A percentile compares a stretch with the other conserved stretches of the same genome.
These are phyloP conservation scores for Fraxinus angustifolia DNA, from an alignment of 305 asterid genomes.

Conservation along the genomic window DNA sequence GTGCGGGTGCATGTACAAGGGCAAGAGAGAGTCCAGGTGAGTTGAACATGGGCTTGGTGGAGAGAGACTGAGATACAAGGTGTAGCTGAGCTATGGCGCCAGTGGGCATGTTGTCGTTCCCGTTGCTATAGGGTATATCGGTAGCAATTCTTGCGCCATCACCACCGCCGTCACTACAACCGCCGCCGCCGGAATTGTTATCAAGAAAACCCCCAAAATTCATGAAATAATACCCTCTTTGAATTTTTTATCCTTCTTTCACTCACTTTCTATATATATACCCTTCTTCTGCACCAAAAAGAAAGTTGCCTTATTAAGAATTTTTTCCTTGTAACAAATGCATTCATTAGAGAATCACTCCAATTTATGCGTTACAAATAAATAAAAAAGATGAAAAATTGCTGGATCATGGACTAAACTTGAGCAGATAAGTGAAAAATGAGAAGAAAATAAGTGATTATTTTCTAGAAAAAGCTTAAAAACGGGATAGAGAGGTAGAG, in stretches of 20 bases:
- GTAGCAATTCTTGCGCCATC: constrained; percentile 49
- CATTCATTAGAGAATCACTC: neutral
- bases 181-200: constrained; percentile 41
- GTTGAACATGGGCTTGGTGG: constrained; percentile 51
- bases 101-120: constrained; percentile 39
- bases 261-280: neutral
- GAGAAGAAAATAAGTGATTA: neutral
- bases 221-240: constrained; percentile 44
- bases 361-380: neutral
- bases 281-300: neutral
- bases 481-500: neutral
- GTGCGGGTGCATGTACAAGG: constrained; percentile 42
- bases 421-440: neutral
- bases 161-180: constrained; percentile 12
- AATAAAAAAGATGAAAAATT: neutral
- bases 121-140: constrained; percentile 38
- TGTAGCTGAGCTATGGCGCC: constrained; percentile 53
- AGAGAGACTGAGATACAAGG: constrained; percentile 47
- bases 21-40: constrained; percentile 31
- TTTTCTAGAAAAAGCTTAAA: neutral
- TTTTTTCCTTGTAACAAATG: neutral
- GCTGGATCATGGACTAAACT: neutral
- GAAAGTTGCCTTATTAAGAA: neutral
- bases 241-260: neutral
- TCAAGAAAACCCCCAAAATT: constrained; percentile 86